Evolutionary conservation across 1,284 basidiomycete genomes (phyloP), one percentile per base, ranked within the genome.

Genomic region (Termitomyces sp.): DNA sequence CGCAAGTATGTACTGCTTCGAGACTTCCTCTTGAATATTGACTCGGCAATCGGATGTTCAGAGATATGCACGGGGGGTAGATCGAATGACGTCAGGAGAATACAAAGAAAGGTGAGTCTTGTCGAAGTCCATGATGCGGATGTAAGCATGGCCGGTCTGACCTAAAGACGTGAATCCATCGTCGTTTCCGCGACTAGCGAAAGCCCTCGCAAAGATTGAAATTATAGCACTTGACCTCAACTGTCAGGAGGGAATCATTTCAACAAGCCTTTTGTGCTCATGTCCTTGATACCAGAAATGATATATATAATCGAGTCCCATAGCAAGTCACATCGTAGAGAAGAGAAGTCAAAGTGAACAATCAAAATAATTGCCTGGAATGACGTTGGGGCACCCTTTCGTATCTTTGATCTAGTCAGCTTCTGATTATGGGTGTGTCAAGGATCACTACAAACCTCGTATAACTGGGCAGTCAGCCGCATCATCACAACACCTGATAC

Each of bases 401-500:
- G 62, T 66, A 54, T 71, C 71, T 70, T 40, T 24, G 8, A 26
- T 10, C 1, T 31, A 18, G 43, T 48, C 26, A 57, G n/a, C 30
- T 42, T 21, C 16, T 28, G 8, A n/a, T 3, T 10, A 33, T 18
- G 16, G 18, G 40, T 2, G 13, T 10, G 3, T 21, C 10, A 19
- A 42, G 11, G 13, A 30, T 30, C 11, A 8, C 7, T 21, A 55
- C 58, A 6, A 42, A 75, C 76, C 76, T 62, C 66, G 67, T 55
- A 70, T 62, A 1, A 70, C 64, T 7, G 74, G 74, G 59, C 75
- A 77, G 56, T 78, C 76, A 18, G 68, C 64, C 13, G 68, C 62
- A 54, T 78, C 72, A 51, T 76, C 72, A 56, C 77, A 79, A 58
- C 77, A 79, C 61, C 69, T 73, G 57, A 79, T 75, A 59, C 77